Evolutionary conservation across 768 basidiomycete genomes (phyloP), one percentile per base, ranked within the genome.

Genomic region (Rhizopogon salebrosus): DNA sequence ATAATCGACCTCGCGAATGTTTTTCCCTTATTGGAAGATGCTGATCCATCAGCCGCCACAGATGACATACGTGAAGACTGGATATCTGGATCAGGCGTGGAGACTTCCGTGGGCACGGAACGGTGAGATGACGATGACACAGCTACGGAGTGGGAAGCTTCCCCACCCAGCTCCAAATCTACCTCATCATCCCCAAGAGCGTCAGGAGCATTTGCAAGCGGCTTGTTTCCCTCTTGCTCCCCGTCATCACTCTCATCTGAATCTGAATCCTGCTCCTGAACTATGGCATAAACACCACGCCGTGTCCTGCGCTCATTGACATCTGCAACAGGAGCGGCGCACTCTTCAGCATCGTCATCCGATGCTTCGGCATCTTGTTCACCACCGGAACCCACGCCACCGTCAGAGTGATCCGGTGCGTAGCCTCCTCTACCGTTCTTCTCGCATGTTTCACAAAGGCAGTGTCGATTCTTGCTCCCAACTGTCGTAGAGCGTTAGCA

Each of bases 371-470:
- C 78, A 51, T 78, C 79, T 42, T 79, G 77, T 55, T 71, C 71
- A 52, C 75, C 71, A 57, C 78, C 77, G 24, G 67, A 63, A 43
- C 71, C 75, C 6, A 71, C 71, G 51, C 82, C 82, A 31, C 75
- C 75, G 49, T 82, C 77, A 37, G 73, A 74, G 51, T 77, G 79
- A 34, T 80, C 80, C 18, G 70, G 72, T 5, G 72, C 69, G 63
- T 92, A 93, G 23, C 90, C 89, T 24, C 91, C 91, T 51, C 78
- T 72, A 18, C 83, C 82, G 46, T 76, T 80, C 70, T 76, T 83
- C 70, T 93, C 91, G 70, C 91, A 93, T 11, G 87, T 91, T 70
- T 91, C 89, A 61, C 91, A 93, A 26, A 93, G 75, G 65, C 91
- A 93, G 64, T 85, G 82, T 22, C 84, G 76, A 60, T 87, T 87